phyloP scores from a whole-genome alignment of 2,329 filamentous ascomycete species.

The Pyrenochaeta sp. region DNA sequence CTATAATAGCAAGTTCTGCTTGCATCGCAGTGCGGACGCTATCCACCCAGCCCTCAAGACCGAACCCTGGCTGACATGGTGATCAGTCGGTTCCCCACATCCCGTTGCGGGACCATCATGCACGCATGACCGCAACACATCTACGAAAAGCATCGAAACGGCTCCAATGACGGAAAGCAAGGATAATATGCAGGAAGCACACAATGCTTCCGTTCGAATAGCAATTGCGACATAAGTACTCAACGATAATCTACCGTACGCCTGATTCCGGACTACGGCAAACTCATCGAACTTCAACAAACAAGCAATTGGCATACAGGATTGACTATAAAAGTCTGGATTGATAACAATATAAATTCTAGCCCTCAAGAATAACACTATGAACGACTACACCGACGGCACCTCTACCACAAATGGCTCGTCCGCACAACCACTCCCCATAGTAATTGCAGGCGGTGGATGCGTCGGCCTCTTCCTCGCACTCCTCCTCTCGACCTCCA shows the following conservation, averaged over 20 bases:
- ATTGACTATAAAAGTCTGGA: too few species aligned
- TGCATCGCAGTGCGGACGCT: background rate
- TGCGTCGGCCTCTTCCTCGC: slow-evolving; percentile 54
- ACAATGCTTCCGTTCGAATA: background rate
- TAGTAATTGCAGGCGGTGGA: slow-evolving; percentile 53
- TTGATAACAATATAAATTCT: too few species aligned
- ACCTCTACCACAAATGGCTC: background rate
- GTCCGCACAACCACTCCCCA: slow-evolving; percentile 17
- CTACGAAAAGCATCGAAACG: background rate
- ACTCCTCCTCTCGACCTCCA: slow-evolving; percentile 44
- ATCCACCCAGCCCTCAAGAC: background rate
- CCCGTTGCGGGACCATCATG: slow-evolving; percentile 10
- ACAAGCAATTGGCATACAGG: too few species aligned
- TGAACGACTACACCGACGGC: background rate
- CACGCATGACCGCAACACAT: slow-evolving; percentile 12
- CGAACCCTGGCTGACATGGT: slow-evolving; percentile 1
- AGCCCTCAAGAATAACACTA: background rate
- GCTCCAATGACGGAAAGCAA: background rate
- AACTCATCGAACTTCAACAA: too few species aligned
- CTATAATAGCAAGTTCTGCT: too few species aligned
- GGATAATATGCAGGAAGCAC: background rate
- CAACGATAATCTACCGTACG: background rate
- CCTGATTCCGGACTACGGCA: too few species aligned
- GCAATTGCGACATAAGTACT: background rate
- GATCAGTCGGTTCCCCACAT: slow-evolving; percentile 20